phyloP scores from a whole-genome alignment of 805 yeast genomes.

The Lipomyces oligophaga region DNA sequence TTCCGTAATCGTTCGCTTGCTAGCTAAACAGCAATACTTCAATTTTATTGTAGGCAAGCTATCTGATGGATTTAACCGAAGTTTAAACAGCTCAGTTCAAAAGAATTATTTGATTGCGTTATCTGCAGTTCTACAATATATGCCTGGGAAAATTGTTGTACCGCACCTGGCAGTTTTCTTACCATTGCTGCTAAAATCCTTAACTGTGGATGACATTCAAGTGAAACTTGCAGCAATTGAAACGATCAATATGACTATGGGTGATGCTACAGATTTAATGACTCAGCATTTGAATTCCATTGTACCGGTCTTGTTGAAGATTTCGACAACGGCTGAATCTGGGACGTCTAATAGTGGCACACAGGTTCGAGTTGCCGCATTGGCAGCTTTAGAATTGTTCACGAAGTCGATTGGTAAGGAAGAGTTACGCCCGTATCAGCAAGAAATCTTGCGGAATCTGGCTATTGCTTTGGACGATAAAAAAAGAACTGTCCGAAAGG shows the following conservation, averaged over 20 bases:
- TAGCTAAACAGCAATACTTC: constrained; percentile 81
- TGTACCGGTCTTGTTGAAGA: constrained; percentile 50
- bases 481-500: constrained; percentile 68
- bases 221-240: constrained; percentile 60
- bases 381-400: constrained; percentile 55
- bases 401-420: constrained; percentile 41
- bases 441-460: constrained; percentile 47
- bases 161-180: constrained; percentile 61
- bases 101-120: constrained; percentile 62
- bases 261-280: constrained; percentile 53
- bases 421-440: constrained; percentile 51
- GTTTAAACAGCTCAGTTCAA: constrained; percentile 32
- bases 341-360: constrained; percentile 46
- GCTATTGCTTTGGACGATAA: constrained; percentile 63
- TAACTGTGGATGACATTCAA: constrained; percentile 43
- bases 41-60: constrained; percentile 55
- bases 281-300: constrained; percentile 53
- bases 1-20: constrained; percentile 56
- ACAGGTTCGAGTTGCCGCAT: constrained; percentile 56
- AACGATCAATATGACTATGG: constrained; percentile 54
- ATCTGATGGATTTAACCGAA: constrained; percentile 45
- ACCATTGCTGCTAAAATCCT: constrained; percentile 68
- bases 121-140: constrained; percentile 61
- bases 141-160: constrained; percentile 59
- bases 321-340: constrained; percentile 19